These are phyloP conservation scores for Tagetes patula DNA, from an alignment of 129 eudicot genomes.

Conservation along the genomic window DNA sequence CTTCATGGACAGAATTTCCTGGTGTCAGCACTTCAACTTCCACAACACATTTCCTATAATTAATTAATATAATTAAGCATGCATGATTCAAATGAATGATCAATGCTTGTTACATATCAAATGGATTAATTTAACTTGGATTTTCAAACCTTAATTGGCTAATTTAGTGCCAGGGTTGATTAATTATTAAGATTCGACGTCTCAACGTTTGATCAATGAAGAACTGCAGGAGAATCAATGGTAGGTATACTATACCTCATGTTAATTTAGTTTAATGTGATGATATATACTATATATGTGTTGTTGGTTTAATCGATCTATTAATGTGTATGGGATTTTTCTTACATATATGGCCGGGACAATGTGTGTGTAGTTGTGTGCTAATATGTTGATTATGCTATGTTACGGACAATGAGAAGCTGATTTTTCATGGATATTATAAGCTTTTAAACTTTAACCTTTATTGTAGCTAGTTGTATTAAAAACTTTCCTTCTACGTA, in stretches of 20 bases:
- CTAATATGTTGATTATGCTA: conserved; percentile 25
- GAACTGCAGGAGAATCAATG: conserved; percentile 24
- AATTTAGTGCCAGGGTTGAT: background rate
- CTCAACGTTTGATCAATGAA: conserved; percentile 5
- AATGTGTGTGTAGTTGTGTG: conserved; percentile 35
- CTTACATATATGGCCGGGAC: background rate
- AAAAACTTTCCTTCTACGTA: background rate
- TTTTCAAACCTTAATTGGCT: conserved; percentile 20
- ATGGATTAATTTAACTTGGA: conserved; percentile 16
- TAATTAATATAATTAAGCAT: background rate
- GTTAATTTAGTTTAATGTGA: conserved; percentile 22
- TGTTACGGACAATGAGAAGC: conserved; percentile 7
- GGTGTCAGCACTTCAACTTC: conserved; percentile 49
- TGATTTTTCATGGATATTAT: conserved; percentile 19
- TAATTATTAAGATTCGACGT: background rate
- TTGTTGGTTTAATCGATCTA: conserved; percentile 25
- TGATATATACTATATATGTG: conserved; percentile 1
- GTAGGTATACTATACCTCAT: conserved; percentile 32
- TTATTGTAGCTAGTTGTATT: background rate
- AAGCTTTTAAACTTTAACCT: background rate
- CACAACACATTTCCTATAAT: conserved; percentile 45
- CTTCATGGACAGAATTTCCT: conserved; percentile 59
- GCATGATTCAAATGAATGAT: background rate
- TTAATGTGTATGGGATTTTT: conserved; percentile 19
- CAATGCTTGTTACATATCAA: conserved; percentile 9